These are phyloP conservation scores for Trametes cubensis DNA, from an alignment of 768 basidiomycete species.

Conservation along the genomic window DNA sequence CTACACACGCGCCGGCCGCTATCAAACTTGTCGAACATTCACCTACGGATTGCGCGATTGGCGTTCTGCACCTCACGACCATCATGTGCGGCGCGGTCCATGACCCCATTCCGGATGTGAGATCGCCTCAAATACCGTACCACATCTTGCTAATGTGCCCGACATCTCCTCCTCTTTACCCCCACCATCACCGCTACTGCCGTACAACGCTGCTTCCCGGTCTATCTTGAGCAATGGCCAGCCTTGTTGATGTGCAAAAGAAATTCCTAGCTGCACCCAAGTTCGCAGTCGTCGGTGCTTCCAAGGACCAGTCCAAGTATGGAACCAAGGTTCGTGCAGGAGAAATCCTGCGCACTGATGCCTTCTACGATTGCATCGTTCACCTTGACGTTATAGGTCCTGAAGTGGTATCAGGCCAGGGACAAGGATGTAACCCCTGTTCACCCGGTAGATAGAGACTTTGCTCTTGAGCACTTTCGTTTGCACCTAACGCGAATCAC, in stretches of 20 bases:
- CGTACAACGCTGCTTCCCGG: neutral
- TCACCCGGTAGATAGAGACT: conserved; percentile 58
- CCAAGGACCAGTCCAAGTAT: conserved; percentile 75
- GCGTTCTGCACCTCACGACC: conserved; percentile 11
- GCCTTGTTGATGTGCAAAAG: conserved; percentile 46
- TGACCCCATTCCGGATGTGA: conserved; percentile 20
- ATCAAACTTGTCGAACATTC: conserved; percentile 1
- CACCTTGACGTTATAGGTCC: conserved; percentile 48
- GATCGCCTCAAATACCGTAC: conserved; percentile 20
- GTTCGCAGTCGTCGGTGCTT: conserved; percentile 84
- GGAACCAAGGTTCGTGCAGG: conserved; percentile 65
- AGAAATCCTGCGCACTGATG: neutral
- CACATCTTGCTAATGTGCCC: conserved; percentile 2
- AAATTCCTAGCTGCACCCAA: conserved; percentile 61
- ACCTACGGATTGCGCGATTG: conserved; percentile 17
- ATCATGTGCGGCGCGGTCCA: conserved; percentile 12
- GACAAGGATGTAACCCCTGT: conserved; percentile 66
- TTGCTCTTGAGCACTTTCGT: neutral
- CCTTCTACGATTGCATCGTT: neutral
- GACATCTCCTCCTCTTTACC: neutral
- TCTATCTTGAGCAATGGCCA: conserved; percentile 25
- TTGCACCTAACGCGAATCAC: conserved; percentile 4
- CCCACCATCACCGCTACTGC: conserved; percentile 7
- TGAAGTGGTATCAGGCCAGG: conserved; percentile 75
- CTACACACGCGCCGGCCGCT: conserved; percentile 9